Conservation (phyloP, 768 basidiomycete genomes). For the Pleurotus pulmonarius region DNA sequence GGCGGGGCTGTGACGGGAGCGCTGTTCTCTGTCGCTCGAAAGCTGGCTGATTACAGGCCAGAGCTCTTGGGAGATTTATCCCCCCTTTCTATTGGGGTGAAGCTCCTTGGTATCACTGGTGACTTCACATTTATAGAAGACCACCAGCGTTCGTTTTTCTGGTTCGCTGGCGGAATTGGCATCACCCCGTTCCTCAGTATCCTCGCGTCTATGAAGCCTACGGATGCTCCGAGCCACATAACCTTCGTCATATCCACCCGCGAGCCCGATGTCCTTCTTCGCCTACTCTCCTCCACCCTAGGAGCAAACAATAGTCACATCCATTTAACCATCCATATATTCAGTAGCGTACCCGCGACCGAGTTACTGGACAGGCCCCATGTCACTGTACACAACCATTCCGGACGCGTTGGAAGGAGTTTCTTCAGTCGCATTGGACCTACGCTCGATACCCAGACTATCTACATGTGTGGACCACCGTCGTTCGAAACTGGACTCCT, state of each 20-base stretch:
- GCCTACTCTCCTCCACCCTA: constrained; percentile 32
- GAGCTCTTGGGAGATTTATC: constrained; percentile 37
- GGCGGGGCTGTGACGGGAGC: constrained; percentile 54
- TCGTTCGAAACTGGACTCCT: constrained; percentile 38
- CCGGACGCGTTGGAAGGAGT: constrained; percentile 18
- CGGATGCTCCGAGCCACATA: constrained; percentile 30
- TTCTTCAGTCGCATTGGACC: constrained; percentile 15
- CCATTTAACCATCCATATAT: constrained; percentile 35
- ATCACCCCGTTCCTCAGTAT: constrained; percentile 62
- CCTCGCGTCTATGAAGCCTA: constrained; percentile 24
- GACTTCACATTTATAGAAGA: constrained; percentile 37
- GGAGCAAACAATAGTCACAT: constrained; percentile 11
- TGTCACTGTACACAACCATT: constrained; percentile 13
- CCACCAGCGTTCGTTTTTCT: constrained; percentile 32
- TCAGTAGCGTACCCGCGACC: constrained; percentile 21
- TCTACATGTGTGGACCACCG: constrained; percentile 49
- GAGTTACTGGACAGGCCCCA: constrained; percentile 6
- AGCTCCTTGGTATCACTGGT: constrained; percentile 52
- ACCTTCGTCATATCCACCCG: constrained; percentile 46
- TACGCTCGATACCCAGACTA: constrained; percentile 20
- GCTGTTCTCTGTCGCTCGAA: constrained; percentile 46
- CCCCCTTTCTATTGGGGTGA: constrained; percentile 34
- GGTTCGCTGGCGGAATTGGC: constrained; percentile 66
- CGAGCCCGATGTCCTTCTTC: constrained; percentile 48
- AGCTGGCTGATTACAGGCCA: constrained; percentile 33